Conservation (phyloP, 2,329 filamentous ascomycete species). For the Diplodia corticola region DNA sequence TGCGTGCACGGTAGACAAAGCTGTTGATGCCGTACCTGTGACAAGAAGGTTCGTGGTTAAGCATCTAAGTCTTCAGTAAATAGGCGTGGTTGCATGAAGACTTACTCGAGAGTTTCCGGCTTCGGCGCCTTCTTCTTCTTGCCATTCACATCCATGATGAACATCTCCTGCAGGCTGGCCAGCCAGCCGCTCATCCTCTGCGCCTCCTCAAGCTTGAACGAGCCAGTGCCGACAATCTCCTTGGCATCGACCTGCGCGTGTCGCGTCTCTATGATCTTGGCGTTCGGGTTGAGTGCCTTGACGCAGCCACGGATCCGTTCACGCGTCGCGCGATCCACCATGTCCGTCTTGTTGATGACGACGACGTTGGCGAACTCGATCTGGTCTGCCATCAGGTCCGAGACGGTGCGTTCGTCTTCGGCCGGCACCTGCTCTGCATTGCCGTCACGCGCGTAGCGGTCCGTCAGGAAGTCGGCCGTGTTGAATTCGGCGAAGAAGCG, state of each 20-base stretch:
- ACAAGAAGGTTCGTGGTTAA: background rate
- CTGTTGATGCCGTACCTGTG: conserved; percentile 65
- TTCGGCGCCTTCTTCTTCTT: conserved; percentile 63
- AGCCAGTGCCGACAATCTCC: conserved; percentile 65
- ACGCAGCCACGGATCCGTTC: conserved; percentile 55
- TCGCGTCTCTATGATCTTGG: conserved; percentile 62
- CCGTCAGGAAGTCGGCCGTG: conserved; percentile 66
- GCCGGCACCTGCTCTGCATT: conserved; percentile 54
- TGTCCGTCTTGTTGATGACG: conserved; percentile 69
- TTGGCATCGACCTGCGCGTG: conserved; percentile 62
- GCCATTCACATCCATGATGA: conserved; percentile 55
- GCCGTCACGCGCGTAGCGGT: conserved; percentile 56
- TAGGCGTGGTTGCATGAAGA: conserved; percentile 4
- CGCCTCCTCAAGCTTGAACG: conserved; percentile 65
- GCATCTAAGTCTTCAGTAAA: no score
- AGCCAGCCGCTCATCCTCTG: conserved; percentile 69
- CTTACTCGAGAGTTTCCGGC: conserved; percentile 68
- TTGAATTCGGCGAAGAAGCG: conserved; percentile 72
- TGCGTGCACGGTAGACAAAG: conserved; percentile 65
- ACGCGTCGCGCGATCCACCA: conserved; percentile 52
- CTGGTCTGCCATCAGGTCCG: conserved; percentile 74
- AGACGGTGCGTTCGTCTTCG: conserved; percentile 73
- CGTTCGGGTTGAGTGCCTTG: conserved; percentile 64
- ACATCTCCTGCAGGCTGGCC: conserved; percentile 68
- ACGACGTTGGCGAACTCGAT: conserved; percentile 77